Conservation (phyloP, 2,329 filamentous ascomycete genomes). For the Phaeosphaeriaceae sp. region DNA sequence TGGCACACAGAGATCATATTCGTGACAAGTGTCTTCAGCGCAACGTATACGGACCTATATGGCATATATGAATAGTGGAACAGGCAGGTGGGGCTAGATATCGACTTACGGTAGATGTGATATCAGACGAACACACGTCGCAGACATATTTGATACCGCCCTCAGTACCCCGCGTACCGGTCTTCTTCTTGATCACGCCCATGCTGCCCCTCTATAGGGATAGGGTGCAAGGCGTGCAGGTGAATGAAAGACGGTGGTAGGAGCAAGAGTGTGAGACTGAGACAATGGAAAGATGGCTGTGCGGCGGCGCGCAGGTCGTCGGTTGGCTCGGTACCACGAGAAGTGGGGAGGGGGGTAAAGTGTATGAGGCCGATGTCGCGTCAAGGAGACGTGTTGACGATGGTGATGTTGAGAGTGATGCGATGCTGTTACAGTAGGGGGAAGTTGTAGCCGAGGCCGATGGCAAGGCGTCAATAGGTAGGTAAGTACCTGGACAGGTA, state of each 20-base stretch:
- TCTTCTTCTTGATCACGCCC: slow-evolving; percentile 97
- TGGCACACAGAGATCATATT: slow-evolving; percentile 95
- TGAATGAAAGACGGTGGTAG: slow-evolving; percentile 15
- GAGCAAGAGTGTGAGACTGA: slow-evolving; percentile 10
- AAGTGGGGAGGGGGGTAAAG: no score
- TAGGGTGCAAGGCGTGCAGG: no score
- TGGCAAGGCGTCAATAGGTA: slow-evolving; percentile 4
- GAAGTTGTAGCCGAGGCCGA: slow-evolving; percentile 29
- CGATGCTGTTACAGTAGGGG: slow-evolving; percentile 16
- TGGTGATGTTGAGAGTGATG: no score
- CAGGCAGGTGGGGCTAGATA: neutral
- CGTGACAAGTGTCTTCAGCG: slow-evolving; percentile 75
- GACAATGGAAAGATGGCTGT: slow-evolving; percentile 30
- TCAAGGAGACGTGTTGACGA: slow-evolving; percentile 5
- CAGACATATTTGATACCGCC: slow-evolving; percentile 86
- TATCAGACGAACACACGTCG: slow-evolving; percentile 94
- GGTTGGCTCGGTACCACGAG: neutral
- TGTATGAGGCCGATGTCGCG: slow-evolving; percentile 3
- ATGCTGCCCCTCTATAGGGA: slow-evolving; percentile 61
- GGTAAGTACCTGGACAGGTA: no score
- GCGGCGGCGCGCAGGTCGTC: slow-evolving; percentile 20
- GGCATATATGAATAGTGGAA: slow-evolving; percentile 7
- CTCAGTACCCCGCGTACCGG: slow-evolving; percentile 81
- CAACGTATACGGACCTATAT: slow-evolving; percentile 89
- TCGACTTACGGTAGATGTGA: slow-evolving; percentile 85